Base-by-base conservation (phyloP, 805 yeast species). In the Spencermartinsiella europaea region DNA sequence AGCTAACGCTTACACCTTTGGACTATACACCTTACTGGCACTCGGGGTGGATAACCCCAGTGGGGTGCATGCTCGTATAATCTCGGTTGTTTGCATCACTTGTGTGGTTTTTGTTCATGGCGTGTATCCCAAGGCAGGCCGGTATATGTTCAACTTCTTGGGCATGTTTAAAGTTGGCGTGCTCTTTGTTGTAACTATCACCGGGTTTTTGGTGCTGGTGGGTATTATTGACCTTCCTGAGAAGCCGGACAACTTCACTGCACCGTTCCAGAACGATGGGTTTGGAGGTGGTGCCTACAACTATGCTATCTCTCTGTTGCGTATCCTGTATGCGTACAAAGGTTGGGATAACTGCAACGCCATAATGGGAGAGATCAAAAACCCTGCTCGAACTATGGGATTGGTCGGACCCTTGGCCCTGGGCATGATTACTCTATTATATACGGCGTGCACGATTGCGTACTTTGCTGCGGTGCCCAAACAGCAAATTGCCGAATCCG, bases 341-440 rank as follows among this genome's bases (percentile, higher is more conserved):
- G 86, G 86, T 3, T 80, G 85, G 85, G 85, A 81, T 52, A 80
- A 80, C 53, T 81, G 81, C 37, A 81, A 81, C 57, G 75, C 78
- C 52, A 86, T 80, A 0, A 63, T 80, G 43, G 73, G 74, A 49
- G 85, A 80, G 54, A 72, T 80, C 37, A 68, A 69, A 15, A 70
- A 79, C 52, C 86, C 86, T 0, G 70, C 71, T 37, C 69, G 72
- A 27, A 80, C 82, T 0, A 67, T 80, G 45, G 72, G 75, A n/a
- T 64, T 76, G 2, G 81, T 83, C 0, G 85, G 85, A 1, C 80
- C 85, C 0, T 56, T 74, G 16, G 80, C 85, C 2, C 78, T 80
- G 10, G 54, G 71, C 1, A 54, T 74, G 14, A 77, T 80, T 10
- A 76, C 82, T 8, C 51, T 69, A 1, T 67, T 81, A 14, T 81